These are phyloP conservation scores for Colletotrichum plurivorum DNA, from an alignment of 2,329 filamentous ascomycete species.

Conservation along the genomic window DNA sequence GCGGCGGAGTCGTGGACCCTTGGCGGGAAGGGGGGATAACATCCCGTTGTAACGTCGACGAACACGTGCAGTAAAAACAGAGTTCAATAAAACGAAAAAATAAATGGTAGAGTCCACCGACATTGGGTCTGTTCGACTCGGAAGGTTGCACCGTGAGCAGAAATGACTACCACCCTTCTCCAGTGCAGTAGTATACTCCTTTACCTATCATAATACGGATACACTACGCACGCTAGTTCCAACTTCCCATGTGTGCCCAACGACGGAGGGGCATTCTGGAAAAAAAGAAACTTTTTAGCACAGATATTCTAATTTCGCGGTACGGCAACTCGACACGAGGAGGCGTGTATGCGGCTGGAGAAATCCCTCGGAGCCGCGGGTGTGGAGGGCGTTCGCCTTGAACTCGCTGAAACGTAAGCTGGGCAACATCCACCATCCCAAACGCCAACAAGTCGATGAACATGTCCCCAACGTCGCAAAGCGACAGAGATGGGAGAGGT, in stretches of 20 bases:
- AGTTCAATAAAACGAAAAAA: too few species aligned
- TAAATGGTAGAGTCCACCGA: too few species aligned
- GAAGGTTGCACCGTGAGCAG: too few species aligned
- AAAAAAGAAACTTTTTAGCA: background rate
- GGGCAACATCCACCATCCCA: background rate
- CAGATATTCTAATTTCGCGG: slow-evolving; percentile 19
- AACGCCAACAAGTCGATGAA: background rate
- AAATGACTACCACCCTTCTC: too few species aligned
- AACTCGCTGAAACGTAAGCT: slow-evolving; percentile 26
- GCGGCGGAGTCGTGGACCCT: background rate
- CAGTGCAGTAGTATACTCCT: background rate
- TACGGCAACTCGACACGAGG: slow-evolving; percentile 16
- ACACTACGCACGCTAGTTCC: too few species aligned
- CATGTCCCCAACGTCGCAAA: too few species aligned
- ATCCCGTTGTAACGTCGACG: background rate
- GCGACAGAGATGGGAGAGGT: too few species aligned
- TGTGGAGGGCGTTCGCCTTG: slow-evolving; percentile 1
- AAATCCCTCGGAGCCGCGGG: background rate
- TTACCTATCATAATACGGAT: background rate
- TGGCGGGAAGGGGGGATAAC: too few species aligned
- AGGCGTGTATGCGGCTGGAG: too few species aligned
- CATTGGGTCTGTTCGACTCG: too few species aligned
- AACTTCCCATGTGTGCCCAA: background rate
- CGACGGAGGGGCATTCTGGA: background rate
- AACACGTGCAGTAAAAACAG: background rate